A percentile compares a stretch with the other conserved stretches of the same genome.
These are phyloP conservation scores for Scytalidium lignicola DNA, from an alignment of 2,329 filamentous ascomycete species.

Conservation along the genomic window DNA sequence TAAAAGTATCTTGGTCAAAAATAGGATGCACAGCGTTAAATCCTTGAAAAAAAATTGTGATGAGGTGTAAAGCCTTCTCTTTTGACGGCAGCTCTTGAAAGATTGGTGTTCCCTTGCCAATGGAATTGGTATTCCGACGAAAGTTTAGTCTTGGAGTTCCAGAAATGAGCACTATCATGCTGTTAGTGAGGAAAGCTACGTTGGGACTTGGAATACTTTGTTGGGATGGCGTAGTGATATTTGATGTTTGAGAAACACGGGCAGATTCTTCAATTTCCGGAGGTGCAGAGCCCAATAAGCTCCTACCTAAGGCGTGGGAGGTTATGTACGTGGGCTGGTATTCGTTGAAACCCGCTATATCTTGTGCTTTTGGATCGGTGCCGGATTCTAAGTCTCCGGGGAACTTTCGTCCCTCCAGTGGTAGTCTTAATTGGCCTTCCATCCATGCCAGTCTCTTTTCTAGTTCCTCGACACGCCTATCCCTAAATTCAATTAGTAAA, in stretches of 20 bases:
- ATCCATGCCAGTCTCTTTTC: slow-evolving; percentile 15
- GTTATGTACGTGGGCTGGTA: too few relatives aligned
- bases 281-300: too few relatives aligned
- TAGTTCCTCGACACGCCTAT: slow-evolving; percentile 14
- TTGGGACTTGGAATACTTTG: too few relatives aligned
- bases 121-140: too few relatives aligned
- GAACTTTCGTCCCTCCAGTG: not conserved
- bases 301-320: too few relatives aligned
- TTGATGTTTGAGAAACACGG: too few relatives aligned
- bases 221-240: too few relatives aligned
- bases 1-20: slow-evolving; percentile 13
- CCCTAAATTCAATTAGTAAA: slow-evolving; percentile 6
- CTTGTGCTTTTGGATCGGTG: not conserved
- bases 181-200: too few relatives aligned
- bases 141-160: too few relatives aligned
- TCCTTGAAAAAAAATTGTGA: slow-evolving; percentile 9
- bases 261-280: too few relatives aligned
- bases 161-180: too few relatives aligned
- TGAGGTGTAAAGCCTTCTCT: slow-evolving; percentile 7
- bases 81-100: slow-evolving; percentile 11
- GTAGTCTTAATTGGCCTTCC: slow-evolving; percentile 13
- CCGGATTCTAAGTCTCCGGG: not conserved
- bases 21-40: slow-evolving; percentile 16
- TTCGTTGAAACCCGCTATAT: too few relatives aligned
- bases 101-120: not conserved